Conservation (phyloP, 768 basidiomycete species). For the Tricholoma saponaceum region DNA sequence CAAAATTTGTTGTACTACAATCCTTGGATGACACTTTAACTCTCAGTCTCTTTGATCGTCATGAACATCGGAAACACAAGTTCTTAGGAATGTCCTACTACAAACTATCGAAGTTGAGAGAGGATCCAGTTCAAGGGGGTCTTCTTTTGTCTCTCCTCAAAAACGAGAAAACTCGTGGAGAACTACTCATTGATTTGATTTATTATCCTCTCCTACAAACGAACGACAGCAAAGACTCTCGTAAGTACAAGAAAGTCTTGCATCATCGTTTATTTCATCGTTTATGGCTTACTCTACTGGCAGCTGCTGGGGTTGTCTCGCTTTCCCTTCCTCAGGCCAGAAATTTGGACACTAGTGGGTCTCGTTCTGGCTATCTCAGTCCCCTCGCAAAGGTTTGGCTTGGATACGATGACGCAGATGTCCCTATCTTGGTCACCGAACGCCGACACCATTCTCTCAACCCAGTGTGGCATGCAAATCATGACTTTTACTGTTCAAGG, state of each 20-base stretch:
- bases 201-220: conserved; percentile 4
- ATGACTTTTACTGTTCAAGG: conserved; percentile 9
- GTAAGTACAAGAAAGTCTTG: not conserved
- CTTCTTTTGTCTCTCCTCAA: conserved; percentile 5
- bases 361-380: not conserved
- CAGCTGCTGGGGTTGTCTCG: conserved; percentile 10
- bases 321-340: conserved; percentile 8
- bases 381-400: conserved; percentile 8
- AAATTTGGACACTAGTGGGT: not conserved
- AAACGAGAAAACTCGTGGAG: conserved; percentile 10
- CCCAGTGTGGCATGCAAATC: conserved; percentile 5
- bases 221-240: not conserved
- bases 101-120: conserved; percentile 4
- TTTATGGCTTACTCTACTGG: not conserved
- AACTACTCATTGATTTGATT: conserved; percentile 7
- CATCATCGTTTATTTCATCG: not conserved
- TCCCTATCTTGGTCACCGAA: conserved; percentile 4
- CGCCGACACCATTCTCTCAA: not conserved
- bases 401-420: conserved; percentile 4
- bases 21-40: conserved; percentile 8
- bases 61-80: conserved; percentile 10
- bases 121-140: conserved; percentile 6
- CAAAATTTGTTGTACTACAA: conserved; percentile 12
- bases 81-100: conserved; percentile 9
- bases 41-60: conserved; percentile 10